Evolutionary conservation across 495 filamentous ascomycete species (phyloP), one percentile per base, ranked within the genome.

Genomic region (Aspergillus asperescens): DNA sequence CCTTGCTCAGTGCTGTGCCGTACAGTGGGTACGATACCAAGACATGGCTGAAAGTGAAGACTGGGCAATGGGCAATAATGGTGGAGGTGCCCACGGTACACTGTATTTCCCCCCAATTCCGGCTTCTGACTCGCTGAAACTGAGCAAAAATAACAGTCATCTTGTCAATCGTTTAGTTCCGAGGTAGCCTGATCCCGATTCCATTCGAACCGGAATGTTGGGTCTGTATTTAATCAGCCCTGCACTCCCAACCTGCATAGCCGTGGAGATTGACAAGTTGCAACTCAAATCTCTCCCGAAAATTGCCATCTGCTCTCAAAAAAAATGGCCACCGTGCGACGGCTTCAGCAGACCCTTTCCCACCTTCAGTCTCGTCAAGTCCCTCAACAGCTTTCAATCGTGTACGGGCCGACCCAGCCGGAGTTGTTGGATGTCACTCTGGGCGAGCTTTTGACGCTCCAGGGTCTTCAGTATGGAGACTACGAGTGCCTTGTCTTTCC

Each of bases 401-500:
- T 86, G 34, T 68, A 76, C 25, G 83, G 83, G 3, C 79, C 81
- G 25, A 77, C 78, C 28, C 72, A 84, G 44, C 79, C 81, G 18
- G 73, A 74, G 1, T 68, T 87, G 39, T 70, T 83, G 49, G 76
- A 82, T 29, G 63, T 86, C 35, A 85, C 83, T 0, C 71, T 86
- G 7, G 77, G 81, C 5, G 78, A 83, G 55, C 66, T 87, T 13
- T 67, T 87, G 27, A 75, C 80, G 25, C 67, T 83, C 2, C 83
- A 86, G 68, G 80, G 77, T 20, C 68, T 78, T 4, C 78, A 80
- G n/a, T 78, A 83, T 65, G 74, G 77, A 1, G 71, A 73, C 18
- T 72, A 75, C 25, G 81, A 86, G 58, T 84, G 77, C 27, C 63
- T 86, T 16, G 77, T 86, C 13, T 81, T 83, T 29, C 80, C 83